Conservation (phyloP, 768 basidiomycete species). For the Lentinula aciculospora region DNA sequence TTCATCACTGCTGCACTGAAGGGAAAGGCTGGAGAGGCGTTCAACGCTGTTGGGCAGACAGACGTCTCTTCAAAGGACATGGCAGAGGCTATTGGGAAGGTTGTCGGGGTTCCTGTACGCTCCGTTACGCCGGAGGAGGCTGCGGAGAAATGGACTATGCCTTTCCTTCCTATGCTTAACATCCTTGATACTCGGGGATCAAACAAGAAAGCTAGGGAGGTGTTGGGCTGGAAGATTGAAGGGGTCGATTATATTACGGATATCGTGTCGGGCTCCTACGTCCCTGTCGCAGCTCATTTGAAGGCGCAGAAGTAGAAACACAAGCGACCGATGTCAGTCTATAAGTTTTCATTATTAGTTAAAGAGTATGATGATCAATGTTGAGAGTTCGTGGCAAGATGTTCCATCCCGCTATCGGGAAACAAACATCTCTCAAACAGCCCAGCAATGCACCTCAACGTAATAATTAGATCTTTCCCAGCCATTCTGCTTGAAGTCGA, state of each 20-base stretch:
- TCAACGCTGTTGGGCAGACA: background rate
- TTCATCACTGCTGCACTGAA: background rate
- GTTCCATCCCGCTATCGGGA: no score
- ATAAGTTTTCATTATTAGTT: no score
- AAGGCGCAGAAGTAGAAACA: background rate
- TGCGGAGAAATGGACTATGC: background rate
- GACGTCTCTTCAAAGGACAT: background rate
- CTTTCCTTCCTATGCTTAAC: background rate
- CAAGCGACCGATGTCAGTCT: no score
- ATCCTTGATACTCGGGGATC: background rate
- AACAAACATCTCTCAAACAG: constrained; percentile 9
- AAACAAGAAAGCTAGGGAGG: background rate
- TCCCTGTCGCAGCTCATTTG: background rate
- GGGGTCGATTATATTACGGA: background rate
- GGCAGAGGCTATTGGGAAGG: background rate
- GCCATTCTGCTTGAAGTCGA: constrained; percentile 67
- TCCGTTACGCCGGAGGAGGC: background rate
- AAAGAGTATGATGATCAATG: no score
- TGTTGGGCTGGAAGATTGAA: background rate
- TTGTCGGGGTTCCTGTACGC: background rate
- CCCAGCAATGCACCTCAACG: constrained; percentile 70
- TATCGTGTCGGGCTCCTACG: background rate
- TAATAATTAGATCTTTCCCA: constrained; percentile 92
- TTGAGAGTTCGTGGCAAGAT: no score
- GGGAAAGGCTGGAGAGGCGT: background rate